Evolutionary conservation across 1,284 basidiomycete species (phyloP).

Genomic region (Polyporus tsugae): DNA sequence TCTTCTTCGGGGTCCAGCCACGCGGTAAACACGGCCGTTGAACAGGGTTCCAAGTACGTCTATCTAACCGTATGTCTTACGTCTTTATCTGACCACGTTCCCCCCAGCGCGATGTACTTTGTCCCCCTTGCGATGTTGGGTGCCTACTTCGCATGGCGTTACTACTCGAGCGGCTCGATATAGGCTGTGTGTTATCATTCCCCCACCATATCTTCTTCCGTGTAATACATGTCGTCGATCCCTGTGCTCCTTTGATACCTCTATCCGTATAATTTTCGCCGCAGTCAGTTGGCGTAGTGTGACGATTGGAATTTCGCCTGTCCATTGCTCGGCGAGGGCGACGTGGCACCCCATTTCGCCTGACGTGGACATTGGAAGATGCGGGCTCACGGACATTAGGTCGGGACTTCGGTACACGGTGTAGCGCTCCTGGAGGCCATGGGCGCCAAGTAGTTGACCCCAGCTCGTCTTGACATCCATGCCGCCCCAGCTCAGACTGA

Average conservation of each 20-base stretch:
- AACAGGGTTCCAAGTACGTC: constrained; percentile 76
- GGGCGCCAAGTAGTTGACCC: neutral
- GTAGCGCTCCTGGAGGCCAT: neutral
- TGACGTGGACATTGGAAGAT: too few relatives aligned
- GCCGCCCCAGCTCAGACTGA: constrained; percentile 71
- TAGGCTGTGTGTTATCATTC: constrained; percentile 26
- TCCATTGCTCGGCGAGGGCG: neutral
- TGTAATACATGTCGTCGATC: constrained; percentile 5
- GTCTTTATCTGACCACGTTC: constrained; percentile 23
- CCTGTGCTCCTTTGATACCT: constrained; percentile 26
- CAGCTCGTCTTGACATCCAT: constrained; percentile 43
- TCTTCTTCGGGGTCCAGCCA: constrained; percentile 41
- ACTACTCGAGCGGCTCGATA: constrained; percentile 60
- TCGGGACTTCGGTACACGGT: neutral
- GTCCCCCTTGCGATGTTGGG: constrained; percentile 77
- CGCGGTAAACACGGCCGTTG: constrained; percentile 59
- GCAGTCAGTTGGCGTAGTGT: neutral
- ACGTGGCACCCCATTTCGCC: neutral
- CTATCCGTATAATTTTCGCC: constrained; percentile 18
- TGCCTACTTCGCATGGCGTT: constrained; percentile 86
- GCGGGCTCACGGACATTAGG: neutral
- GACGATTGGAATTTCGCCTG: neutral
- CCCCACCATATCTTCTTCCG: neutral
- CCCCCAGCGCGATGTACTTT: constrained; percentile 76
- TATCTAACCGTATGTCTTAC: neutral